These are phyloP conservation scores for Rubus idaeus DNA, from an alignment of 306 rosid species.

Conservation along the genomic window DNA sequence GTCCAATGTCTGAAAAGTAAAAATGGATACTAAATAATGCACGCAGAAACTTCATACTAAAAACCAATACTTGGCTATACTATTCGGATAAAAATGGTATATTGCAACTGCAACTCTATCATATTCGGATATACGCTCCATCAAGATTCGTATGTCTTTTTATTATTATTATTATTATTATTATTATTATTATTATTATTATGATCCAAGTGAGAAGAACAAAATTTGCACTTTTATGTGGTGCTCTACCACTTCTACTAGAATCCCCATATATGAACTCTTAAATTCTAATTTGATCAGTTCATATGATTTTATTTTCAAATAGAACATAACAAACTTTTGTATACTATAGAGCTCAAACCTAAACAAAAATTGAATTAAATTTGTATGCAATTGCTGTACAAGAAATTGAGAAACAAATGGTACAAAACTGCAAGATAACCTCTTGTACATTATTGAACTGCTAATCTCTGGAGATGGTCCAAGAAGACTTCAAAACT, in stretches of 20 bases:
- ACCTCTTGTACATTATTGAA: constrained; percentile 49
- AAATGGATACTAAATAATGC: background rate
- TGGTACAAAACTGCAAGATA: constrained; percentile 31
- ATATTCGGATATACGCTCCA: background rate
- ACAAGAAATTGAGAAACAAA: constrained; percentile 31
- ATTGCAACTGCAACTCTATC: background rate
- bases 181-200: no score
- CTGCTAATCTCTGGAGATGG: constrained; percentile 95
- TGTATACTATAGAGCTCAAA: background rate
- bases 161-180: no score
- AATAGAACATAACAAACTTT: background rate
- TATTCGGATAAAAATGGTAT: no score
- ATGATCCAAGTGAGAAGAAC: background rate
- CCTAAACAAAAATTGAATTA: constrained; percentile 12
- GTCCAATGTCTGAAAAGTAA: background rate
- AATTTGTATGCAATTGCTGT: constrained; percentile 29
- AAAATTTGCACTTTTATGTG: background rate
- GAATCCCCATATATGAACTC: background rate
- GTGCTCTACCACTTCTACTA: background rate
- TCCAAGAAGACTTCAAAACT: constrained; percentile 95
- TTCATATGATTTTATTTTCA: background rate
- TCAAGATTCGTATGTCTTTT: background rate
- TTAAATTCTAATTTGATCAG: background rate
- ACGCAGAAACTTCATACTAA: background rate
- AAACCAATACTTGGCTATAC: background rate